phyloP scores from a whole-genome alignment of 495 filamentous ascomycete genomes.

The Penicillium tannophilum region DNA sequence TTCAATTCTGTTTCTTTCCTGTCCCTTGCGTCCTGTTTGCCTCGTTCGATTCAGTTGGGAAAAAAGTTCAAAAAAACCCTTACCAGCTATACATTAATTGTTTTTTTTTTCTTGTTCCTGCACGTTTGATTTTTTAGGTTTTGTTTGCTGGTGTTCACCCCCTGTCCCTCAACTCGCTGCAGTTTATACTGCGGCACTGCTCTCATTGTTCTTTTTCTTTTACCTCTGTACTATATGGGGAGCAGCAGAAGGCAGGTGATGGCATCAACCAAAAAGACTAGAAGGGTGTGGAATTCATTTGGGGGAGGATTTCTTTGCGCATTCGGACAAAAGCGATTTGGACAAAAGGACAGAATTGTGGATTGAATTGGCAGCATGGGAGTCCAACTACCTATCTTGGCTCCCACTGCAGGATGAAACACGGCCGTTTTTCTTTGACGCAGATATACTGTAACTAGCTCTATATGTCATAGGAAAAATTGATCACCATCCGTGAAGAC shows the following conservation, averaged over 20 bases:
- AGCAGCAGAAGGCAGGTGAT: conserved; percentile 17
- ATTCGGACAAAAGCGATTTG: conserved; percentile 23
- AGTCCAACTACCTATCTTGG: conserved; percentile 8
- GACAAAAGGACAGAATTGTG: conserved; percentile 13
- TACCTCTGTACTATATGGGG: conserved; percentile 30
- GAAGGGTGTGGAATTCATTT: conserved; percentile 25
- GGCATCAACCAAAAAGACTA: conserved; percentile 33
- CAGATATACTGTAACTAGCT: conserved; percentile 21
- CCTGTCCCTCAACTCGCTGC: conserved; percentile 16
- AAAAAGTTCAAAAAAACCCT: conserved; percentile 31
- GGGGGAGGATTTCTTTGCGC: conserved; percentile 19
- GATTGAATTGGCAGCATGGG: conserved; percentile 5
- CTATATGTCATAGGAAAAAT: conserved; percentile 26
- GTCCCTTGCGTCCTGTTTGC: conserved; percentile 21
- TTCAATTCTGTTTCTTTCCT: conserved; percentile 12
- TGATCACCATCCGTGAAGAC: conserved; percentile 27
- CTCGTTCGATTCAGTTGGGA: conserved; percentile 31
- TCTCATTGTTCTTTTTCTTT: conserved; percentile 21
- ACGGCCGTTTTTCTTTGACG: conserved; percentile 28
- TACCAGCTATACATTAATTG: conserved; percentile 33
- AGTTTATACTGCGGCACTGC: conserved; percentile 10
- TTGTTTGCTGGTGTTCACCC: conserved; percentile 22
- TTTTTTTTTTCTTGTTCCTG: conserved; percentile 12
- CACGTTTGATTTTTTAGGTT: conserved; percentile 19
- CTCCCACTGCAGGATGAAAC: conserved; percentile 9